These are phyloP conservation scores for Umbelopsis sp. DNA, from an alignment of 371 early-diverging fungal genomes.

Conservation along the genomic window DNA sequence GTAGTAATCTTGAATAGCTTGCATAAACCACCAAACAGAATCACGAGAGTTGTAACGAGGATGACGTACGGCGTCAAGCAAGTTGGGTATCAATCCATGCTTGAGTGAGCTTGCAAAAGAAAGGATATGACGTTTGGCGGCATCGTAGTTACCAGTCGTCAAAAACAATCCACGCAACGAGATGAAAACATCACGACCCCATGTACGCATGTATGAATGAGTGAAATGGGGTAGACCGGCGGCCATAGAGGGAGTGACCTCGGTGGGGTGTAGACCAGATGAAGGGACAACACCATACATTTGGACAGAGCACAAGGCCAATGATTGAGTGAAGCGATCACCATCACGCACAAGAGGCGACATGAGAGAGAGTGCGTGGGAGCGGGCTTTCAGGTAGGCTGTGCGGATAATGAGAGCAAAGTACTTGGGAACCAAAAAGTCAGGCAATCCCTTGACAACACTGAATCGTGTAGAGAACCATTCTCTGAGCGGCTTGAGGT, in stretches of 20 bases:
- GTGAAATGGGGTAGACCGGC: conserved; percentile 98
- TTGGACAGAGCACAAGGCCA: conserved; percentile 84
- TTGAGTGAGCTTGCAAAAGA: conserved; percentile 88
- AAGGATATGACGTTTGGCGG: conserved; percentile 83
- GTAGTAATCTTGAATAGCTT: conserved; percentile 89
- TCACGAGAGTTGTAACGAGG: conserved; percentile 97
- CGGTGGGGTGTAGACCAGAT: conserved; percentile 78
- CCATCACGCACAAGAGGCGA: conserved; percentile 61
- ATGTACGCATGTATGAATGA: conserved; percentile 90
- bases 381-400: conserved; percentile 73
- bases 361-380: conserved; percentile 64
- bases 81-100: conserved; percentile 95
- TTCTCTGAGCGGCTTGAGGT: conserved; percentile 41
- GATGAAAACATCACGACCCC: conserved; percentile 98
- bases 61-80: conserved; percentile 82
- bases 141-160: conserved; percentile 80
- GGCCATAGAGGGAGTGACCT: conserved; percentile 70
- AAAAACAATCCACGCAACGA: conserved; percentile 85
- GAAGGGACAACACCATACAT: conserved; percentile 78
- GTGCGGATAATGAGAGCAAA: conserved; percentile 83
- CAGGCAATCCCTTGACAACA: conserved; percentile 72
- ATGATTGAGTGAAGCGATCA: conserved; percentile 70
- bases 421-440: conserved; percentile 90
- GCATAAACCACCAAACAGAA: conserved; percentile 96
- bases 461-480: conserved; percentile 81